Evolutionary conservation across 768 basidiomycete genomes (phyloP).

Genomic region (Mycena belliarum): DNA sequence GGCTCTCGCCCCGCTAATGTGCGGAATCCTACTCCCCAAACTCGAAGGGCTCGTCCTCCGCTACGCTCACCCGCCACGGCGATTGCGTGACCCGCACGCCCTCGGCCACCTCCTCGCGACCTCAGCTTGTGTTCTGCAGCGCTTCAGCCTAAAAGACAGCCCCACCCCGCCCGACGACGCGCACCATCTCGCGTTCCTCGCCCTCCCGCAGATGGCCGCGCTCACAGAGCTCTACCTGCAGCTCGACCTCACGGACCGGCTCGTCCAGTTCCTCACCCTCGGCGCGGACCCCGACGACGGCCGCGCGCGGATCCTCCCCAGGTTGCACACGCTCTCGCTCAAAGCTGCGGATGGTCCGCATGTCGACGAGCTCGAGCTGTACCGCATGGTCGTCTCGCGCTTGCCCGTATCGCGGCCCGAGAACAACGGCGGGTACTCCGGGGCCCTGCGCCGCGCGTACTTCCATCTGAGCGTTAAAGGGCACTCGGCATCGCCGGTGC

Average conservation of each 20-base stretch:
- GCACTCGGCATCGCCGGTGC: slow-evolving; percentile 11
- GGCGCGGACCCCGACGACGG: not conserved
- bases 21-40: slow-evolving; percentile 4
- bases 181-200: slow-evolving; percentile 7
- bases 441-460: slow-evolving; percentile 2
- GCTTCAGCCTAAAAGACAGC: slow-evolving; percentile 10
- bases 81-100: slow-evolving; percentile 4
- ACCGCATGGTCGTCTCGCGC: slow-evolving; percentile 20
- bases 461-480: slow-evolving; percentile 17
- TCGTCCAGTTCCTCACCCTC: slow-evolving; percentile 17
- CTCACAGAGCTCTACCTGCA: slow-evolving; percentile 17
- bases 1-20: slow-evolving; percentile 7
- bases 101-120: slow-evolving; percentile 3
- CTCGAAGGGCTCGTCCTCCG: slow-evolving; percentile 15
- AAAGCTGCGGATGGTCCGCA: slow-evolving; percentile 7
- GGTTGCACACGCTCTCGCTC: slow-evolving; percentile 10
- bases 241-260: slow-evolving; percentile 8
- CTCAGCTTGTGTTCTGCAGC: slow-evolving; percentile 9
- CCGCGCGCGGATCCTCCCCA: slow-evolving; percentile 6
- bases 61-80: slow-evolving; percentile 6
- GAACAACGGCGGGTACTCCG: not conserved
- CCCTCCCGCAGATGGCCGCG: slow-evolving; percentile 3
- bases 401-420: not conserved
- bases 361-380: slow-evolving; percentile 16
- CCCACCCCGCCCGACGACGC: not conserved